A percentile compares a stretch with the other conserved stretches of the same genome.
phyloP scores from a whole-genome alignment of 441 rosid species.

The Viola pubescens region DNA sequence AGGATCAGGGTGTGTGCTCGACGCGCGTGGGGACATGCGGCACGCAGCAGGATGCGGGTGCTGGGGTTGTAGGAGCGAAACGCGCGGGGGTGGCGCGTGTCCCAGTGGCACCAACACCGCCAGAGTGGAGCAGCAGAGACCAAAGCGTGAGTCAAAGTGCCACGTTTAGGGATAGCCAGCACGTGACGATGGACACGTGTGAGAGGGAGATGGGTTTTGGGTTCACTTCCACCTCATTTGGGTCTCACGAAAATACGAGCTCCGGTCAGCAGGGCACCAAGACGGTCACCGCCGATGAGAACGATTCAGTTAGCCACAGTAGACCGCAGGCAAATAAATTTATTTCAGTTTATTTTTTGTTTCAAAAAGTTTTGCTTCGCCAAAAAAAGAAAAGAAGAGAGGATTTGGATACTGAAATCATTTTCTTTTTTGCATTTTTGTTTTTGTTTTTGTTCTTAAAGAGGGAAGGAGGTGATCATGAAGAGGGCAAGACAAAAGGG shows the following conservation, averaged over 20 bases:
- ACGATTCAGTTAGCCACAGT: constrained; percentile 69
- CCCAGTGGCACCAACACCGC: constrained; percentile 13
- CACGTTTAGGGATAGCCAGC: constrained; percentile 38
- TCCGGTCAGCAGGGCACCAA: constrained; percentile 25
- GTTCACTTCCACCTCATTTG: constrained; percentile 55
- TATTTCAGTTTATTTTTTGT: too few species aligned
- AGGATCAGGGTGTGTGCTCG: constrained; percentile 30
- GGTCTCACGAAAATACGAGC: constrained; percentile 47
- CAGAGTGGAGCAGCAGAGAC: constrained; percentile 53
- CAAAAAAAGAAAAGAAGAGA: not conserved
- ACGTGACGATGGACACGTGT: constrained; percentile 42
- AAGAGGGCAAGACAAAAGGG: constrained; percentile 35
- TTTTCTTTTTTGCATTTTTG: not conserved
- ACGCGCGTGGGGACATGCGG: constrained; percentile 55
- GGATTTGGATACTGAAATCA: not conserved
- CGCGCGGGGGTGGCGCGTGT: constrained; percentile 38
- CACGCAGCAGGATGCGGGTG: constrained; percentile 28
- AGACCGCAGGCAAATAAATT: constrained; percentile 36
- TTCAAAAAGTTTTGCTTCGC: too few species aligned
- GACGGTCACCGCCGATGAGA: constrained; percentile 42
- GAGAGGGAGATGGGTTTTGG: constrained; percentile 36
- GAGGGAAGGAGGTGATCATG: constrained; percentile 33
- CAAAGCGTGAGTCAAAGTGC: constrained; percentile 55
- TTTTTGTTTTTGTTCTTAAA: constrained; percentile 4
- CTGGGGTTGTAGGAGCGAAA: constrained; percentile 17